A percentile compares a stretch with the other conserved stretches of the same genome.
Conservation (phyloP, 1,284 basidiomycete genomes). For the Puccinia polysora region DNA sequence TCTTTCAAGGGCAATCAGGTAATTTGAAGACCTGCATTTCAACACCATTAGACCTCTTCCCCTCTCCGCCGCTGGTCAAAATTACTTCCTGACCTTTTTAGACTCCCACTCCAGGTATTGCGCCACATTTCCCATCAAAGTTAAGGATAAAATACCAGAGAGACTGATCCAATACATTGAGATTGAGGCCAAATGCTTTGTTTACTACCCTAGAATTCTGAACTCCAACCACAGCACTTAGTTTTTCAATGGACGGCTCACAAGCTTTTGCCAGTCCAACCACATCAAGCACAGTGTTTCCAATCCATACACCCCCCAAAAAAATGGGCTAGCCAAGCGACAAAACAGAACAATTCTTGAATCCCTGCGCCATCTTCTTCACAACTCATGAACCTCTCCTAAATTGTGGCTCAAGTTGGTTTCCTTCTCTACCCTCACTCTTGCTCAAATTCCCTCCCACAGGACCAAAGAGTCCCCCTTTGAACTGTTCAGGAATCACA, state of each 20-base stretch:
- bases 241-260: background rate
- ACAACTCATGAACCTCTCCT: background rate
- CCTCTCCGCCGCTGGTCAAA: too few relatives aligned
- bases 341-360: background rate
- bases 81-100: too few relatives aligned
- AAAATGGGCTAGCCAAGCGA: background rate
- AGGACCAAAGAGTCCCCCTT: background rate
- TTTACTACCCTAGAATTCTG: background rate
- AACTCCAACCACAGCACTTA: background rate
- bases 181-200: background rate
- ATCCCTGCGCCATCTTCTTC: background rate
- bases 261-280: background rate
- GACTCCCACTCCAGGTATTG: too few relatives aligned
- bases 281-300: background rate
- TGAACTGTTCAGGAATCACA: background rate
- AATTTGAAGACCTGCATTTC: too few relatives aligned
- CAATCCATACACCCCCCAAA: background rate
- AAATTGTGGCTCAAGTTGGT: background rate
- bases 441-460: background rate
- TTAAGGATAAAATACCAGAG: too few relatives aligned
- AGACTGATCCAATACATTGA: background rate
- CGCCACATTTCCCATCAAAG: too few relatives aligned
- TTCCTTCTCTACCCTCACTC: background rate
- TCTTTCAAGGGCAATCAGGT: too few relatives aligned
- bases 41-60: too few relatives aligned